phyloP scores from a whole-genome alignment of 2,329 filamentous ascomycete genomes.

The Aureobasidium sp. region DNA sequence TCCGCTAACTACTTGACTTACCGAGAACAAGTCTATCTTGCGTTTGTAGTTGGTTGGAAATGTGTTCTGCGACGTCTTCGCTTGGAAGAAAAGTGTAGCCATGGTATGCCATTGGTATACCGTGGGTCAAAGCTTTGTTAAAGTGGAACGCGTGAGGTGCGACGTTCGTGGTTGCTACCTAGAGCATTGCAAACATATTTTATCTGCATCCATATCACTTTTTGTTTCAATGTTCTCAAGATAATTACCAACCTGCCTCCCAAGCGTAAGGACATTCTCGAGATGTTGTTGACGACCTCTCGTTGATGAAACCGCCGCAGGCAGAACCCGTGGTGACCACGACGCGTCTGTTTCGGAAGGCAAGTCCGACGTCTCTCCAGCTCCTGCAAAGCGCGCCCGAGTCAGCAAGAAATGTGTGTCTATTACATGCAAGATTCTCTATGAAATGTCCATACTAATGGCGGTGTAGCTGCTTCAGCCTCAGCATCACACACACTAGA shows the following conservation, averaged over 20 bases:
- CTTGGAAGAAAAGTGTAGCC: neutral
- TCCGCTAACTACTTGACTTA: neutral
- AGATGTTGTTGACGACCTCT: neutral
- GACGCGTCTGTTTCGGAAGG: neutral
- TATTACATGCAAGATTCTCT: neutral
- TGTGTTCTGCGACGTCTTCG: neutral
- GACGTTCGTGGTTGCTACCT: neutral
- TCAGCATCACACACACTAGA: neutral
- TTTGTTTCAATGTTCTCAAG: neutral
- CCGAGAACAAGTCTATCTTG: neutral
- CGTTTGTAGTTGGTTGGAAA: neutral
- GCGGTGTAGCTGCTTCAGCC: neutral
- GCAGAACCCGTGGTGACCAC: neutral
- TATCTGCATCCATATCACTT: neutral
- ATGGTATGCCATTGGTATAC: neutral
- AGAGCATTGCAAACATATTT: neutral
- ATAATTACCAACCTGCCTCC: neutral
- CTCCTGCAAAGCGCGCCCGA: neutral
- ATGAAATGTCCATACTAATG: neutral
- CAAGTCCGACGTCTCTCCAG: neutral
- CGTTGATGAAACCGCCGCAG: neutral
- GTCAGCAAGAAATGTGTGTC: neutral
- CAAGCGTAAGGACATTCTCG: neutral
- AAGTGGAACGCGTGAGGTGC: neutral
- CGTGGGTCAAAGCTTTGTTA: neutral